A percentile compares a stretch with the other conserved stretches of the same genome.
phyloP scores from a whole-genome alignment of 768 basidiomycete species.

The Mycena vitilis region DNA sequence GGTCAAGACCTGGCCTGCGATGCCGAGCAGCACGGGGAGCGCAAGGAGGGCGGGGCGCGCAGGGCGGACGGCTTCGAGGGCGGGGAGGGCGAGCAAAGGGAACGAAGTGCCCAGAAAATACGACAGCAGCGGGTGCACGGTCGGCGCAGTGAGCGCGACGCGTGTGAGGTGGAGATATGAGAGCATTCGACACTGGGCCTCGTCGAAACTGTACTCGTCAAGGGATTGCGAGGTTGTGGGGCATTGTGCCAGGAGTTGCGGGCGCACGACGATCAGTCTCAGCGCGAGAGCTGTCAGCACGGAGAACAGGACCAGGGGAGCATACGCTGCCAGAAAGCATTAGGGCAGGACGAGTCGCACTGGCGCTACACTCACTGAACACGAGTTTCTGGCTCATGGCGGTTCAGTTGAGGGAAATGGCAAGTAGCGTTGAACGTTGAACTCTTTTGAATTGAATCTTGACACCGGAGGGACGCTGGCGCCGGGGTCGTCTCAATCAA shows the following conservation, averaged over 20 bases:
- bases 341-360: not conserved
- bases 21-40: slow-evolving; percentile 54
- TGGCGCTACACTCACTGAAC: not conserved
- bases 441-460: too few species aligned
- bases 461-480: too few species aligned
- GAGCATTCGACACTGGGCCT: slow-evolving; percentile 55
- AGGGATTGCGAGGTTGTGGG: slow-evolving; percentile 29
- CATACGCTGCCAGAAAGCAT: slow-evolving; percentile 1
- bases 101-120: slow-evolving; percentile 51
- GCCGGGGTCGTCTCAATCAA: too few species aligned
- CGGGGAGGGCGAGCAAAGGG: slow-evolving; percentile 54
- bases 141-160: slow-evolving; percentile 44
- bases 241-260: slow-evolving; percentile 49
- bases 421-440: too few species aligned
- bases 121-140: slow-evolving; percentile 45
- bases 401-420: too few species aligned
- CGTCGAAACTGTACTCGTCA: slow-evolving; percentile 53
- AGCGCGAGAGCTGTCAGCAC: slow-evolving; percentile 48
- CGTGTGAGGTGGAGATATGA: slow-evolving; percentile 55
- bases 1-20: slow-evolving; percentile 55
- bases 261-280: slow-evolving; percentile 48
- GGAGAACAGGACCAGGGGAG: slow-evolving; percentile 52
- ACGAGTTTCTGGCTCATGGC: slow-evolving; percentile 10
- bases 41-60: slow-evolving; percentile 50
- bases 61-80: slow-evolving; percentile 57